These are phyloP conservation scores for Neofusicoccum kwambonambiense DNA, from an alignment of 2,329 filamentous ascomycete genomes.

Conservation along the genomic window DNA sequence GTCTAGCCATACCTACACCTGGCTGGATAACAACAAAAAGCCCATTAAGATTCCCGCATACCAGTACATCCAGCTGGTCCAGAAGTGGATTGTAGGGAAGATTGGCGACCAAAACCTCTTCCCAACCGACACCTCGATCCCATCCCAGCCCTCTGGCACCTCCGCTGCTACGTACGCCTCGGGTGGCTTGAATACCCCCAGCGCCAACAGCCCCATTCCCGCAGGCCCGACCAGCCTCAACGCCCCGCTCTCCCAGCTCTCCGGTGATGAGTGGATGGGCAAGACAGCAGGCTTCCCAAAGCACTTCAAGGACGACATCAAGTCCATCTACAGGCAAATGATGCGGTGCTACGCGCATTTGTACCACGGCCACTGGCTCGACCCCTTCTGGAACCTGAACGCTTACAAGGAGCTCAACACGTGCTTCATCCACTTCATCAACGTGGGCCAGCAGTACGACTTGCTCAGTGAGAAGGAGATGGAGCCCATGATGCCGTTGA, in stretches of 20 bases:
- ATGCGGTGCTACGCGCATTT: slow-evolving; percentile 55
- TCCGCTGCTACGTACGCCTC: slow-evolving; percentile 58
- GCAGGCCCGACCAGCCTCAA: slow-evolving; percentile 47
- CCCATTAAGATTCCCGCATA: slow-evolving; percentile 89
- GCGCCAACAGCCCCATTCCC: slow-evolving; percentile 43
- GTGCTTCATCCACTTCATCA: slow-evolving; percentile 55
- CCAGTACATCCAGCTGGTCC: slow-evolving; percentile 93
- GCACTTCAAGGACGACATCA: slow-evolving; percentile 69
- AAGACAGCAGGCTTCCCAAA: slow-evolving; percentile 73
- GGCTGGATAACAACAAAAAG: slow-evolving; percentile 83
- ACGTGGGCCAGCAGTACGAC: slow-evolving; percentile 70
- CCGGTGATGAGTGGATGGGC: slow-evolving; percentile 77
- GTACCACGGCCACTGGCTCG: slow-evolving; percentile 53
- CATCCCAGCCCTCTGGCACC: slow-evolving; percentile 52
- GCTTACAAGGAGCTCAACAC: slow-evolving; percentile 53
- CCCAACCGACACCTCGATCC: slow-evolving; percentile 75
- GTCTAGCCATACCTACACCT: slow-evolving; percentile 85
- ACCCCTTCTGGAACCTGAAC: slow-evolving; percentile 50
- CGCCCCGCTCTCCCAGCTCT: slow-evolving; percentile 60
- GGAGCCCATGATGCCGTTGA: slow-evolving; percentile 92
- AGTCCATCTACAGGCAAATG: slow-evolving; percentile 60
- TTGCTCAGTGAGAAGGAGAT: slow-evolving; percentile 84
- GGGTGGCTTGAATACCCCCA: slow-evolving; percentile 49
- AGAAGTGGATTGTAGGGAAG: slow-evolving; percentile 96
- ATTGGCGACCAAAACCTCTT: slow-evolving; percentile 88